phyloP scores from a whole-genome alignment of 768 basidiomycete genomes.

The Lactifluus rugatus region DNA sequence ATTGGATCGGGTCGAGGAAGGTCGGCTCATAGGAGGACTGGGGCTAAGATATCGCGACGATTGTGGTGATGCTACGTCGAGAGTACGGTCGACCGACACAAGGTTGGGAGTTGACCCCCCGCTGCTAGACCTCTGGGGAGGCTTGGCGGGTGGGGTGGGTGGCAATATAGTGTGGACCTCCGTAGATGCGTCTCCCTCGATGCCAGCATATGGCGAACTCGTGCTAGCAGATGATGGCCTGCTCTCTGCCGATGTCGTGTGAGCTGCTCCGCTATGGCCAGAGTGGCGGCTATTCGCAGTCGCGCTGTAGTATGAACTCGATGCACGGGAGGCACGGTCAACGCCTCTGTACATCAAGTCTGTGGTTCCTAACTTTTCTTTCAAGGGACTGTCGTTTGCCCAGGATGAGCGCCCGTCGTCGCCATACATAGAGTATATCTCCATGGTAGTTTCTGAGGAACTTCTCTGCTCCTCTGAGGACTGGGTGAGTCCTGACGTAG shows the following conservation, averaged over 20 bases:
- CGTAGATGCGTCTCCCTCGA: conserved; percentile 3
- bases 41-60: conserved; percentile 18
- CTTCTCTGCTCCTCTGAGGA: conserved; percentile 34
- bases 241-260: conserved; percentile 31
- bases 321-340: conserved; percentile 2
- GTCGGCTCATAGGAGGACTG: conserved; percentile 16
- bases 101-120: not conserved
- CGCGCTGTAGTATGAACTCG: conserved; percentile 14
- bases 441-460: conserved; percentile 67
- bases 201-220: conserved; percentile 12
- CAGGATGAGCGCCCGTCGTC: conserved; percentile 33
- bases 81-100: not conserved
- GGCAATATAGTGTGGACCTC: not conserved
- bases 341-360: conserved; percentile 6
- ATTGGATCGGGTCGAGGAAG: conserved; percentile 12
- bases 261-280: conserved; percentile 26
- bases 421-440: conserved; percentile 84
- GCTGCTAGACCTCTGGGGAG: not conserved
- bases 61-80: not conserved
- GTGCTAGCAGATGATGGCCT: conserved; percentile 7
- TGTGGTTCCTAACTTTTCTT: conserved; percentile 27
- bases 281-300: conserved; percentile 8
- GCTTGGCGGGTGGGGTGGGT: not conserved
- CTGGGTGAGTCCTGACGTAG: conserved; percentile 30
- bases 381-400: conserved; percentile 23